These are phyloP conservation scores for Caryopteris hybrid DNA, from an alignment of 305 asterid genomes.

Conservation along the genomic window DNA sequence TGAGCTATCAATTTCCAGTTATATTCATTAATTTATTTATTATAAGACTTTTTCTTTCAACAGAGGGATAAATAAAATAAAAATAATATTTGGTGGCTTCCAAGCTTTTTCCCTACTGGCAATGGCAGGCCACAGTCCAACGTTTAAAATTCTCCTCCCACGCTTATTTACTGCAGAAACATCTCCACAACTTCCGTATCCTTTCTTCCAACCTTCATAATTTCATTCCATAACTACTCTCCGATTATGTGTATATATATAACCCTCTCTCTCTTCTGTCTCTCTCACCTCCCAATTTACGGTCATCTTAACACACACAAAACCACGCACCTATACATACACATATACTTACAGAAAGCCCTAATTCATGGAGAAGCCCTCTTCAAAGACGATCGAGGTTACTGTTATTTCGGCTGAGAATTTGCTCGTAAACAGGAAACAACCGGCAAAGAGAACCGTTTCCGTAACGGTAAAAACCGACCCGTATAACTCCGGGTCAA, in stretches of 20 bases:
- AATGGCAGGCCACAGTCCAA: not conserved
- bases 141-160: not conserved
- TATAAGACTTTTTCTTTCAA: too few relatives aligned
- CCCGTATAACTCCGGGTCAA: slow-evolving; percentile 22
- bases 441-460: slow-evolving; percentile 34
- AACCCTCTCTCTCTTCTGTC: too few relatives aligned
- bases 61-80: too few relatives aligned
- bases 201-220: slow-evolving; percentile 36
- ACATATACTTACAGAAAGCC: not conserved
- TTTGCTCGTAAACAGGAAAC: slow-evolving; percentile 23
- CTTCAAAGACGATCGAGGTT: slow-evolving; percentile 40
- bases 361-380: not conserved
- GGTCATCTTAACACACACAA: not conserved
- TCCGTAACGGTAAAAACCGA: slow-evolving; percentile 38
- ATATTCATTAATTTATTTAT: too few relatives aligned
- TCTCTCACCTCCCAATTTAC: too few relatives aligned
- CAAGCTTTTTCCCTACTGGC: not conserved
- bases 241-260: not conserved
- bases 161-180: slow-evolving; percentile 16
- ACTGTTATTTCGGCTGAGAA: slow-evolving; percentile 67
- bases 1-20: too few relatives aligned
- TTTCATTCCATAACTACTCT: too few relatives aligned
- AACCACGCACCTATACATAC: not conserved
- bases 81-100: too few relatives aligned
- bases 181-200: slow-evolving; percentile 29